Evolutionary conservation across 139 green algal genomes (phyloP).

Genomic region (Asterochloris erici): DNA sequence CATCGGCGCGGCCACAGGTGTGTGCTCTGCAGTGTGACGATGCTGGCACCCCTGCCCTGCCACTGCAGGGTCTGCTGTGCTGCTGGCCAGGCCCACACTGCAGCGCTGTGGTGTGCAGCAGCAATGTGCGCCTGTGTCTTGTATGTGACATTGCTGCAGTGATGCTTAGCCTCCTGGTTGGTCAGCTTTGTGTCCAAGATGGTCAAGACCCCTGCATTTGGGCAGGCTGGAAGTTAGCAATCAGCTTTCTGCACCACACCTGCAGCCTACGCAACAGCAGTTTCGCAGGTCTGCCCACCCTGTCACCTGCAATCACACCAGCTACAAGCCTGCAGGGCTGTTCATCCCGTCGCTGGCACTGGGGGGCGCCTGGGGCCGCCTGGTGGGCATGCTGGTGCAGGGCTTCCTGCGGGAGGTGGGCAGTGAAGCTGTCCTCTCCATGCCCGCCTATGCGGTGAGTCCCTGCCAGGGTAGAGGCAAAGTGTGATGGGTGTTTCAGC

Average conservation of each 20-base stretch:
- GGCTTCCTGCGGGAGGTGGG: not conserved
- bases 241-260: no score
- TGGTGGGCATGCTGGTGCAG: conserved; percentile 51
- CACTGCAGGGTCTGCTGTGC: no score
- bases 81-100: no score
- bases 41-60: not conserved
- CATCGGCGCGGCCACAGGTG: conserved; percentile 55
- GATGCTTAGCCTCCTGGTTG: not conserved
- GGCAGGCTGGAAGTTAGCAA: no score
- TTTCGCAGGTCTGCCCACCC: not conserved
- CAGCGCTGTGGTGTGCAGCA: not conserved
- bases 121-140: not conserved
- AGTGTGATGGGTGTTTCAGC: no score
- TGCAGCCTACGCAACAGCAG: no score
- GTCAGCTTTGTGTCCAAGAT: not conserved
- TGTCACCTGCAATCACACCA: not conserved
- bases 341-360: conserved; percentile 71
- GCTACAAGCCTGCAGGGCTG: conserved; percentile 38
- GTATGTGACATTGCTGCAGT: not conserved
- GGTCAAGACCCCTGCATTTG: not conserved
- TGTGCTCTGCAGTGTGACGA: not conserved
- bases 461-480: not conserved
- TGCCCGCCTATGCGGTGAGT: conserved; percentile 40
- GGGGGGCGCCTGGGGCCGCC: conserved; percentile 50
- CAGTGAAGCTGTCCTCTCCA: conserved; percentile 24